Evolutionary conservation across 1,284 basidiomycete species (phyloP).

Genomic region (Bothia castanella): DNA sequence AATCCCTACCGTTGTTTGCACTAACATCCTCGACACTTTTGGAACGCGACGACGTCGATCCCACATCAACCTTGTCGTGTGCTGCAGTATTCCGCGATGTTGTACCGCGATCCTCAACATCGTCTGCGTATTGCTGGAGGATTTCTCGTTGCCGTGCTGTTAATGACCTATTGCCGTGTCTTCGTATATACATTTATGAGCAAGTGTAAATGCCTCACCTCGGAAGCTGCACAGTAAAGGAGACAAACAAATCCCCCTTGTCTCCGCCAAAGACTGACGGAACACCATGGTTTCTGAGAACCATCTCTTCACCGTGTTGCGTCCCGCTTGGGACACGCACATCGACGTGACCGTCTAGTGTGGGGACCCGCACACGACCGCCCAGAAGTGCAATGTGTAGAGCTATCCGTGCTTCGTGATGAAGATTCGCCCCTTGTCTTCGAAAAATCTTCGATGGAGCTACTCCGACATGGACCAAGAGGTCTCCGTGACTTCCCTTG

Average conservation of each 20-base stretch:
- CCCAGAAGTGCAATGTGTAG: conserved; percentile 91
- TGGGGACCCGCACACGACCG: conserved; percentile 89
- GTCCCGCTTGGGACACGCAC: conserved; percentile 92
- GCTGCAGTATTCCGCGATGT: conserved; percentile 21
- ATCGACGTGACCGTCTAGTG: conserved; percentile 93
- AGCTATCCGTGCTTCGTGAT: conserved; percentile 89
- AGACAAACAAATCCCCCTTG: conserved; percentile 89
- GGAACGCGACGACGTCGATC: conserved; percentile 26
- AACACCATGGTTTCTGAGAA: conserved; percentile 87
- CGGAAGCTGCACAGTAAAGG: conserved; percentile 86
- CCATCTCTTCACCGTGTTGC: conserved; percentile 96
- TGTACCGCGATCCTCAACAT: conserved; percentile 69
- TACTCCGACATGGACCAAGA: conserved; percentile 87
- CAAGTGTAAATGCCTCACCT: conserved; percentile 53
- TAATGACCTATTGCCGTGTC: conserved; percentile 56
- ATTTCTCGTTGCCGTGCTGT: conserved; percentile 83
- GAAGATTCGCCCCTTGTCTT: conserved; percentile 89
- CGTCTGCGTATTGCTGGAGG: conserved; percentile 88
- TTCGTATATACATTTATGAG: conserved; percentile 17
- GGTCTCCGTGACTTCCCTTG: conserved; percentile 77
- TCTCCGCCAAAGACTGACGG: conserved; percentile 62
- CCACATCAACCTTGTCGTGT: conserved; percentile 19
- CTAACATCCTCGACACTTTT: conserved; percentile 30
- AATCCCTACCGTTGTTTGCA: conserved; percentile 66
- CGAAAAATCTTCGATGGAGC: conserved; percentile 81